Evolutionary conservation across 2,329 filamentous ascomycete species (phyloP).

Genomic region (Chaetomiaceae sp.): DNA sequence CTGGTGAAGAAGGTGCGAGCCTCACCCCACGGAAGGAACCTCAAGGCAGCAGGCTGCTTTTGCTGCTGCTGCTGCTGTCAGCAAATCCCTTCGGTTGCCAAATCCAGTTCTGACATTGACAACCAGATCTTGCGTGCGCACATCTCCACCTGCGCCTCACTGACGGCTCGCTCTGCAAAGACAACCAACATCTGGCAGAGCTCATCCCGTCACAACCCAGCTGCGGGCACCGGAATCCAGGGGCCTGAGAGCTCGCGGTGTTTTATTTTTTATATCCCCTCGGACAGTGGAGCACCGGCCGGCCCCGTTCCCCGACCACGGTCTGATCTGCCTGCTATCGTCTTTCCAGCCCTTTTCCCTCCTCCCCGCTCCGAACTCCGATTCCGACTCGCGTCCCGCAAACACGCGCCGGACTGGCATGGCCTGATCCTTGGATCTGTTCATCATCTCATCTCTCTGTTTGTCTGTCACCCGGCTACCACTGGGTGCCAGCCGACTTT

Average conservation of each 20-base stretch:
- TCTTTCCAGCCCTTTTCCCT: neutral
- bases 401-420: conserved; percentile 3
- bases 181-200: conserved; percentile 2
- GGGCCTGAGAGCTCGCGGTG: neutral
- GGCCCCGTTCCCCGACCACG: neutral
- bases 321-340: neutral
- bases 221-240: neutral
- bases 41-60: neutral
- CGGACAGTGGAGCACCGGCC: conserved; percentile 6
- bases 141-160: conserved; percentile 4
- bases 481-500: too few species aligned
- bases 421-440: neutral
- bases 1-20: neutral
- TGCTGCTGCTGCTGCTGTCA: neutral
- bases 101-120: too few species aligned
- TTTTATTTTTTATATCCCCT: neutral
- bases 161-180: neutral
- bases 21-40: neutral
- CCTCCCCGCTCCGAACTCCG: too few species aligned
- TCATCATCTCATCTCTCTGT: neutral
- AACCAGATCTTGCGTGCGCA: too few species aligned
- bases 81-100: neutral
- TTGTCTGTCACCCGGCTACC: neutral
- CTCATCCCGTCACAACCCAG: neutral
- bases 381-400: neutral